These are phyloP conservation scores for Eimeria necatrix DNA, from an alignment of 169 alveolate species.

Conservation along the genomic window DNA sequence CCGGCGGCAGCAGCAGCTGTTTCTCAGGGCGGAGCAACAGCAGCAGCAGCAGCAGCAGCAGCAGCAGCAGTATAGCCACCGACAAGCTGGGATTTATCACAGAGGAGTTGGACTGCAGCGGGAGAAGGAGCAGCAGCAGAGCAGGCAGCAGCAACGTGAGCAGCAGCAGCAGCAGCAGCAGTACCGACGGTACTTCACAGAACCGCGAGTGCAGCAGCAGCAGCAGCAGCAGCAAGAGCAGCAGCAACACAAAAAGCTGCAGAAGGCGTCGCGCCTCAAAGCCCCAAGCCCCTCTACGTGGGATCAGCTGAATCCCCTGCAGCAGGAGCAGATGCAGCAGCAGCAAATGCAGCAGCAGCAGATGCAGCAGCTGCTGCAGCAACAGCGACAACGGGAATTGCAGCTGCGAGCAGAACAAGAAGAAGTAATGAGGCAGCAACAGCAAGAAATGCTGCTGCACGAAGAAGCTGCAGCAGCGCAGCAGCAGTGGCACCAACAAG, in stretches of 20 bases:
- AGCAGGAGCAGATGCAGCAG: neutral
- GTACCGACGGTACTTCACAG: neutral
- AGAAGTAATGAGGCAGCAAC: neutral
- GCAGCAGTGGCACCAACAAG: constrained; percentile 35
- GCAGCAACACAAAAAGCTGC: neutral
- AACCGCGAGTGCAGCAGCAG: neutral
- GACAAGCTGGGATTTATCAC: neutral
- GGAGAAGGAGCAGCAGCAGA: neutral
- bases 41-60: constrained; percentile 7
- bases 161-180: neutral
- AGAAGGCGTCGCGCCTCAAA: neutral
- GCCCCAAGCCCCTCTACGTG: neutral
- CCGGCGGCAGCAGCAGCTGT: neutral
- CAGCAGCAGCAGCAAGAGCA: neutral
- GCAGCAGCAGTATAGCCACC: constrained; percentile 15
- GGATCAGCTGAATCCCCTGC: neutral
- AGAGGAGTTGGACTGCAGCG: no score
- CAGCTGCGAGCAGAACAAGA: constrained; percentile 15
- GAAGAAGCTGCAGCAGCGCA: constrained; percentile 16
- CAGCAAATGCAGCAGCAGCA: constrained; percentile 18
- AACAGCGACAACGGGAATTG: neutral
- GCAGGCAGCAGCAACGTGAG: neutral
- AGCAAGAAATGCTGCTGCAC: constrained; percentile 1
- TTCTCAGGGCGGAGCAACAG: neutral
- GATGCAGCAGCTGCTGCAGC: neutral